These are phyloP conservation scores for Pichia membranifaciens DNA, from an alignment of 805 yeast species.

Conservation along the genomic window DNA sequence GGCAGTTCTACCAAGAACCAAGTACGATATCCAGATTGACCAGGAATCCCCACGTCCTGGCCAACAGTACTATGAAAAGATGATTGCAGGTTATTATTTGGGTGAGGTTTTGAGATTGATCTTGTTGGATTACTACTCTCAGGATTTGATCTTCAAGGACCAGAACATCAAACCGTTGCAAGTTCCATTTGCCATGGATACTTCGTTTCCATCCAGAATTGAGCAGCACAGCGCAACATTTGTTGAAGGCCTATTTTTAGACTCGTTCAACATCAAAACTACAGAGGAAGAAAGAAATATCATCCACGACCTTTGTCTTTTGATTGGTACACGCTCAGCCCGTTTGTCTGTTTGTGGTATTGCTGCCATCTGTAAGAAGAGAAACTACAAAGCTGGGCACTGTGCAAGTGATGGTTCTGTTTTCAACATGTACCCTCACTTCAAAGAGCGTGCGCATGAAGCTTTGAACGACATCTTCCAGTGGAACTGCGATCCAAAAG, in stretches of 20 bases:
- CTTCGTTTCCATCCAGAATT: constrained; percentile 79
- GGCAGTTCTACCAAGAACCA: constrained; percentile 76
- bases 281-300: constrained; percentile 75
- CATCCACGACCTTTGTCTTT: constrained; percentile 75
- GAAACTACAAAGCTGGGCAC: constrained; percentile 68
- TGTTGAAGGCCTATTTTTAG: constrained; percentile 59
- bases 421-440: constrained; percentile 87
- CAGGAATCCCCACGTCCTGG: constrained; percentile 90
- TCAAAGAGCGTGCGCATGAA: constrained; percentile 81
- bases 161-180: constrained; percentile 64
- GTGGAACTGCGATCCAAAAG: constrained; percentile 43
- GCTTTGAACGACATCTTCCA: constrained; percentile 85
- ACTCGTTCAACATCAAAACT: constrained; percentile 55
- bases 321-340: constrained; percentile 88
- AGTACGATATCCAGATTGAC: constrained; percentile 78
- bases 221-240: constrained; percentile 85
- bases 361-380: constrained; percentile 88
- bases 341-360: constrained; percentile 91
- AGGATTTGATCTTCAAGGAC: constrained; percentile 59
- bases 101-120: constrained; percentile 87
- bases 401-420: constrained; percentile 98
- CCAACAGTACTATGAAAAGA: constrained; percentile 92
- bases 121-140: constrained; percentile 62
- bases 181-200: constrained; percentile 71
- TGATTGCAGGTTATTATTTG: constrained; percentile 94